phyloP scores from a whole-genome alignment of 208 protist genomes.

The Jaenimonas drosophilae region DNA sequence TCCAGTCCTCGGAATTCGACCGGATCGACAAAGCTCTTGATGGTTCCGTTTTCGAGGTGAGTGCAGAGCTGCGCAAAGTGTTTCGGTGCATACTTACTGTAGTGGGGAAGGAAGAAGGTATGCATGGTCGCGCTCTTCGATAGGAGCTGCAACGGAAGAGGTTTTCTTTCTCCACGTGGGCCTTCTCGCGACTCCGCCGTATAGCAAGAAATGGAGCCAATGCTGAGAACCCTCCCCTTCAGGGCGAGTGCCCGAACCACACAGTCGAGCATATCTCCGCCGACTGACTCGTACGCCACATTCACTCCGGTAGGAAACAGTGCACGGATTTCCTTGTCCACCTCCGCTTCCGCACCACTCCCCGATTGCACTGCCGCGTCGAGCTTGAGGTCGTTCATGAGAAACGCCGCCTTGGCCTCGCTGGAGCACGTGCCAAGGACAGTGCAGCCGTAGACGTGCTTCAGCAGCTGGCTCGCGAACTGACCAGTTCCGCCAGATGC shows the following conservation, averaged over 20 bases:
- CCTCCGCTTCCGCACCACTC: constrained; percentile 67
- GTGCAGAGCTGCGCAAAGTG: constrained; percentile 61
- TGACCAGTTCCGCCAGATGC: constrained; percentile 86
- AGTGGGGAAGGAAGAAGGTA: constrained; percentile 84
- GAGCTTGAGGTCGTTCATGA: constrained; percentile 39
- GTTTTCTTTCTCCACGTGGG: constrained; percentile 6
- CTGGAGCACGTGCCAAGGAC: constrained; percentile 88
- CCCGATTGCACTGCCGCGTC: too few species aligned
- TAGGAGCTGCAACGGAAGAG: constrained; percentile 59
- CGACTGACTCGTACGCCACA: constrained; percentile 88
- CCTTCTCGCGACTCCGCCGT: constrained; percentile 4
- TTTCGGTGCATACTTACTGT: constrained; percentile 37
- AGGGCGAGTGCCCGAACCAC: constrained; percentile 53
- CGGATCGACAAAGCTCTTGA: constrained; percentile 50
- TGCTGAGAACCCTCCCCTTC: constrained; percentile 59
- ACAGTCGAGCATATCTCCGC: constrained; percentile 67
- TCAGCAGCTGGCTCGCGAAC: constrained; percentile 85
- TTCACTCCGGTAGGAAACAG: constrained; percentile 66
- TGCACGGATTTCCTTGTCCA: constrained; percentile 40
- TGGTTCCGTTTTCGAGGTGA: constrained; percentile 27
- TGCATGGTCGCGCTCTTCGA: constrained; percentile 70
- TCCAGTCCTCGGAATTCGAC: constrained; percentile 51
- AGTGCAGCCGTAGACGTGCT: constrained; percentile 58
- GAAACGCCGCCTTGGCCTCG: constrained; percentile 56
- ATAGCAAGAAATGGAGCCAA: constrained; percentile 80